These are phyloP conservation scores for Panaeolus cyanescens DNA, from an alignment of 768 basidiomycete genomes.

Conservation along the genomic window DNA sequence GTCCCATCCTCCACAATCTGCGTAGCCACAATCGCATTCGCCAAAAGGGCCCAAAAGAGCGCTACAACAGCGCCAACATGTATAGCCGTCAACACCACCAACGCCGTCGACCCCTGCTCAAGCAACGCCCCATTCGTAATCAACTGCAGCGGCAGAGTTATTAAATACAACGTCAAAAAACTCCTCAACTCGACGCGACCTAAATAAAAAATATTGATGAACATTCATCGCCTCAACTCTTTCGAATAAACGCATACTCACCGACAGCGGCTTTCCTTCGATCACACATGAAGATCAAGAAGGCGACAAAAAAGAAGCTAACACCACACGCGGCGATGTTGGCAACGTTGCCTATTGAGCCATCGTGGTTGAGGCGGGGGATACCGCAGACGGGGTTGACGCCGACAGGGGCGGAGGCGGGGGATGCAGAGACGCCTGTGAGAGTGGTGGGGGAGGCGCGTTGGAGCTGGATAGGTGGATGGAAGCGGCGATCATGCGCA, in stretches of 20 bases:
- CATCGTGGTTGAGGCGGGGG: constrained; percentile 53
- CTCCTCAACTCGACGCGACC: constrained; percentile 73
- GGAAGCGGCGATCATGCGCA: not conserved
- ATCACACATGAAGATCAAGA: constrained; percentile 58
- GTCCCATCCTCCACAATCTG: constrained; percentile 95
- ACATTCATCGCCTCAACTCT: too few relatives aligned
- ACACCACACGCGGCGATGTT: constrained; percentile 83
- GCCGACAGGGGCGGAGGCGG: constrained; percentile 72
- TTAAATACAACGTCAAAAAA: constrained; percentile 65
- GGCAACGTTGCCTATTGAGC: constrained; percentile 80
- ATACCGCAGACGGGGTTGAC: constrained; percentile 84
- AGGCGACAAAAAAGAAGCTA: constrained; percentile 60
- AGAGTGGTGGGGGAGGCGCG: constrained; percentile 25
- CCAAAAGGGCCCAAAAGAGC: constrained; percentile 79
- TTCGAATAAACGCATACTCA: constrained; percentile 15
- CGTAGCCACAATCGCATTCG: constrained; percentile 77
- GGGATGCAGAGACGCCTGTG: constrained; percentile 44
- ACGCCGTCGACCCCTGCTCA: constrained; percentile 70
- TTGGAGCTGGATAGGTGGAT: constrained; percentile 34
- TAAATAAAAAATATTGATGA: constrained; percentile 7
- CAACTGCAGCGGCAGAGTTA: constrained; percentile 79
- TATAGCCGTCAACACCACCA: constrained; percentile 72
- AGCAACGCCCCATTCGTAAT: constrained; percentile 80
- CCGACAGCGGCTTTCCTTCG: constrained; percentile 87
- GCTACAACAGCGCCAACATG: constrained; percentile 79